Conservation (phyloP, 169 alveolate genomes). For the Cryptosporidium sp. region DNA sequence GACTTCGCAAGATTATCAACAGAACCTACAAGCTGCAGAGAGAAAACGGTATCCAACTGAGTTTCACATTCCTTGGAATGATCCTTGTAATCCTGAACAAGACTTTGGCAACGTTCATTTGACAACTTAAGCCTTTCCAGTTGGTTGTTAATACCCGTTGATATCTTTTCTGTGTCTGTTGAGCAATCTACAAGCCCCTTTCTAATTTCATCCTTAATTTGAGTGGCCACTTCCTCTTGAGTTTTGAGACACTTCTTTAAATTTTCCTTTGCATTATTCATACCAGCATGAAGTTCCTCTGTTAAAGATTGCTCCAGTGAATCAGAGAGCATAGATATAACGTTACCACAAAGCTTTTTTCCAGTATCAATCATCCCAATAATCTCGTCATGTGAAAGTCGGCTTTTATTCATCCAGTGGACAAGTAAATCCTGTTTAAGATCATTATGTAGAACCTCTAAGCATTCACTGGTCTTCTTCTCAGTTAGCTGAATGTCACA, state of each 20-base stretch:
- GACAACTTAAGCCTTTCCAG: conserved; percentile 27
- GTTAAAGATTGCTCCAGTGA: conserved; percentile 36
- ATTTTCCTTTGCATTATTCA: conserved; percentile 33
- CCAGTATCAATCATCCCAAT: conserved; percentile 44
- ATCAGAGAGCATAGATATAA: conserved; percentile 23
- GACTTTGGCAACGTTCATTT: conserved; percentile 20
- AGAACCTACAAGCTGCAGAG: background rate
- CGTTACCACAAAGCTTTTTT: conserved; percentile 30
- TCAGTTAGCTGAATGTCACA: conserved; percentile 7
- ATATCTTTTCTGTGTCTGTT: conserved; percentile 6
- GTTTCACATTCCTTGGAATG: conserved; percentile 1
- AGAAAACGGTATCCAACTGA: conserved; percentile 2
- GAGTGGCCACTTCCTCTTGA: background rate
- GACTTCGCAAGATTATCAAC: conserved; percentile 11
- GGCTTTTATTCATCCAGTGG: conserved; percentile 43
- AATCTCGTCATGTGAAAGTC: conserved; percentile 23
- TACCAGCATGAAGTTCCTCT: conserved; percentile 26
- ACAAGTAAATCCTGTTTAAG: conserved; percentile 25
- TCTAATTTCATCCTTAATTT: conserved; percentile 22
- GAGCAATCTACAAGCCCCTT: conserved; percentile 2
- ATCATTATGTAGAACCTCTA: background rate
- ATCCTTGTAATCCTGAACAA: conserved; percentile 15
- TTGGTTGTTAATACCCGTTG: background rate
- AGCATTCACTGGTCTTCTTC: conserved; percentile 6
- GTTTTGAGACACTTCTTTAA: background rate